A percentile compares a stretch with the other conserved stretches of the same genome.
Evolutionary conservation across 352 stramenopile genomes (phyloP).

Genomic region (Phytophthora cactorum): DNA sequence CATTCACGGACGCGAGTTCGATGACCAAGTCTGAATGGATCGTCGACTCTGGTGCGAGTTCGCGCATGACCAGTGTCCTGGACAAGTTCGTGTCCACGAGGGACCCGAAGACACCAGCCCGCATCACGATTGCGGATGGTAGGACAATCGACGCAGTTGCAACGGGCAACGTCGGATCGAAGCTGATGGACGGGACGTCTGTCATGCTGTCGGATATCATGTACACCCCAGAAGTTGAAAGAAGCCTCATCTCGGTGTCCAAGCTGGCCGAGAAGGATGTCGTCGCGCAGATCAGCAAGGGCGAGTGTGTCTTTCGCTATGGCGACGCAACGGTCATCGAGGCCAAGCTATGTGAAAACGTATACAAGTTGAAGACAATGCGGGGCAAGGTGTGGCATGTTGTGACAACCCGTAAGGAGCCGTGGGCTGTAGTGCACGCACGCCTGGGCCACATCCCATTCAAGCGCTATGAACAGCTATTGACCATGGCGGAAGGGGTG

Average conservation of each 20-base stretch:
- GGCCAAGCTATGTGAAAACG: background rate
- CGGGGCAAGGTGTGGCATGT: background rate
- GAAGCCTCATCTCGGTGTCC: conserved; percentile 11
- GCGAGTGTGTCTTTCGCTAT: conserved; percentile 21
- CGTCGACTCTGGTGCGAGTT: too few species aligned
- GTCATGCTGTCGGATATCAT: background rate
- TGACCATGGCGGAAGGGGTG: conserved; percentile 16
- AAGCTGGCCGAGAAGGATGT: conserved; percentile 17
- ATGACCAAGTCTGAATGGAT: too few species aligned
- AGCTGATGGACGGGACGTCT: too few species aligned
- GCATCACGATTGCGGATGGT: conserved; percentile 9
- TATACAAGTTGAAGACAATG: background rate
- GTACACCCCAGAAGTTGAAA: conserved; percentile 10
- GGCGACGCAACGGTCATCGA: background rate
- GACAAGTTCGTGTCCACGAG: conserved; percentile 24
- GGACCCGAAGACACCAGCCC: conserved; percentile 11
- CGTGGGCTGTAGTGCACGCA: background rate
- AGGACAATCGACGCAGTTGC: conserved; percentile 1
- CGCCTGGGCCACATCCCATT: background rate
- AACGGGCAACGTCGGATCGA: too few species aligned
- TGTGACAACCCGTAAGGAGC: background rate
- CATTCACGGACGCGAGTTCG: too few species aligned
- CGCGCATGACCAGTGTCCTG: too few species aligned
- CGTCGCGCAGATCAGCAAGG: conserved; percentile 18
- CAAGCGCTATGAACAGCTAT: conserved; percentile 20